Base-by-base conservation (phyloP, 805 yeast species). In the Candida manassasensis region DNA sequence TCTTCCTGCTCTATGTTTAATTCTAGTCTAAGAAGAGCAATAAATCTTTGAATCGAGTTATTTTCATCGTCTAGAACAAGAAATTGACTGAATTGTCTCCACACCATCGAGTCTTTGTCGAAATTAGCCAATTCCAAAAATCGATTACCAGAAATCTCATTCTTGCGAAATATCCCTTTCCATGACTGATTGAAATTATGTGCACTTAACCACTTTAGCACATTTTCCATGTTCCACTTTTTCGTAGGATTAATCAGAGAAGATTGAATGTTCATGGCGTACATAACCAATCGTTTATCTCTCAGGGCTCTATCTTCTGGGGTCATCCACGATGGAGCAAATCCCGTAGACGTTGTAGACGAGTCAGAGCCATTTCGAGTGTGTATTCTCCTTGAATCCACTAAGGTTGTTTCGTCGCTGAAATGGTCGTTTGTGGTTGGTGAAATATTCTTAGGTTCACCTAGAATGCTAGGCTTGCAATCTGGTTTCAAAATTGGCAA, bases 201-300 rank as follows among this genome's bases (percentile, higher is more conserved):
- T n/a, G 57, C 47, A 6, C 72, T 79, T 17, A 88, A 65, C 94
- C 95, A 88, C 32, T 61, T 53, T 0, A 69, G 40, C 1, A 87
- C 89, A 35, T 83, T 67, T n/a, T 71, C 76, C 43, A 73, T 61
- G 2, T 81, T 76, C 96, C 96, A 87, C 39, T 76, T 80, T 12
- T 42, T 42, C 11, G 39, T 36, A 10, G 43, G 25, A 13, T 41
- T 25, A 2, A 32, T 28, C 12, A 35, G 24, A 14, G 49, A 45
- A 3, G 59, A 44, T 36, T 56, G 67, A 1, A 63, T 61, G 28
- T 53, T 61, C 69, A 65, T 65, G 16, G 67, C 71, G 44, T 67
- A 67, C 24, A 68, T 47, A 17, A 63, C 62, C 44, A 66, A 67
- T 28, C 73, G 44, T 46, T 61, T 62, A 40, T 61, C 67, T 42